A percentile compares a stretch with the other conserved stretches of the same genome.
phyloP scores from a whole-genome alignment of 2,329 filamentous ascomycete species.

The Boeremia lycopersici region DNA sequence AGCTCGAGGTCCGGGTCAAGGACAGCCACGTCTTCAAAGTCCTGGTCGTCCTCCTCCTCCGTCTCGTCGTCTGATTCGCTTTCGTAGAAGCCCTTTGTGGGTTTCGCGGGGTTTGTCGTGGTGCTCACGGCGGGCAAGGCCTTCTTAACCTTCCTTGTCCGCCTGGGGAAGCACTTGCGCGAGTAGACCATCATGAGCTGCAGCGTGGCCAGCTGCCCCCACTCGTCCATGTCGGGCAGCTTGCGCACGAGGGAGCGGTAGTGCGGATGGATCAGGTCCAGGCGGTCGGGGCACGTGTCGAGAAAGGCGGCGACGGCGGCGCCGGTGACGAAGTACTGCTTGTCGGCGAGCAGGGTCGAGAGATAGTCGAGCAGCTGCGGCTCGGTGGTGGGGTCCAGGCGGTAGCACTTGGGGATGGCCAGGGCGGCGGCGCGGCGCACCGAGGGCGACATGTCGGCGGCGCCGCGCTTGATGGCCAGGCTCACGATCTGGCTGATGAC shows the following conservation, averaged over 20 bases:
- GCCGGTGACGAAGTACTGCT: slow-evolving; percentile 95
- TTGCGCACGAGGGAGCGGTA: slow-evolving; percentile 86
- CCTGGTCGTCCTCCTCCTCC: slow-evolving; percentile 52
- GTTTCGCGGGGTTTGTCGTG: slow-evolving; percentile 45
- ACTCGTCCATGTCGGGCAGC: slow-evolving; percentile 98
- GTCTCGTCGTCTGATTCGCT: slow-evolving; percentile 50
- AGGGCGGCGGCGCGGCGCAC: slow-evolving; percentile 92
- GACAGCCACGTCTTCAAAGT: slow-evolving; percentile 62
- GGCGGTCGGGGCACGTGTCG: slow-evolving; percentile 83
- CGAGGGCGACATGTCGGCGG: slow-evolving; percentile 90
- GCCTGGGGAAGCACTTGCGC: slow-evolving; percentile 82
- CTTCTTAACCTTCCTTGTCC: slow-evolving; percentile 64
- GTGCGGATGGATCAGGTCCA: slow-evolving; percentile 89
- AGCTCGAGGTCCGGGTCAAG: slow-evolving; percentile 83
- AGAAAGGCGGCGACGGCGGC: slow-evolving; percentile 88
- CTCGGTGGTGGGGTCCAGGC: slow-evolving; percentile 82
- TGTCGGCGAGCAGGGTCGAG: slow-evolving; percentile 78
- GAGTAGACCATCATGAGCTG: slow-evolving; percentile 83
- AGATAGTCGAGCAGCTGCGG: slow-evolving; percentile 87
- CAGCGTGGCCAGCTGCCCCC: slow-evolving; percentile 87
- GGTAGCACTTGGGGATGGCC: slow-evolving; percentile 94
- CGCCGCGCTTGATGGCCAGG: slow-evolving; percentile 91
- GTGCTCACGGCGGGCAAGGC: slow-evolving; percentile 48
- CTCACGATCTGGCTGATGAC: slow-evolving; percentile 98
- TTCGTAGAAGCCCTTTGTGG: slow-evolving; percentile 79